phyloP scores from a whole-genome alignment of 202 grass and related monocot species.

The Carex sylvatica region DNA sequence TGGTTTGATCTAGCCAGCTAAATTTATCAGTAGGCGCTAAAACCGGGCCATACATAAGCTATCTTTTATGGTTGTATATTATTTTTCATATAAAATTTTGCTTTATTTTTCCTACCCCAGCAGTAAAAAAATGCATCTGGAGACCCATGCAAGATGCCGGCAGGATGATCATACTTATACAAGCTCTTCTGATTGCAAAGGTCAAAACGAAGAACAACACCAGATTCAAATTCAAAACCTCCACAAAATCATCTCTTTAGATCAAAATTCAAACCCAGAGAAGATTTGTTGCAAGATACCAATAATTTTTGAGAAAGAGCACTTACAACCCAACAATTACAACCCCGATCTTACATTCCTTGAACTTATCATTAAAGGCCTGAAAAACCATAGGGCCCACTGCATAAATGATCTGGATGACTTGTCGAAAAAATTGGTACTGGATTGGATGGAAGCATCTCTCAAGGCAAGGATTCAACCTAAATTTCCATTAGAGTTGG shows the following conservation, averaged over 20 bases:
- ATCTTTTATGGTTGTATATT: neutral
- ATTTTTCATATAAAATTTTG: neutral
- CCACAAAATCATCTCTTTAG: constrained; percentile 13
- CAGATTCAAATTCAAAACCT: neutral
- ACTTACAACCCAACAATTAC: constrained; percentile 22
- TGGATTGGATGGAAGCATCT: constrained; percentile 54
- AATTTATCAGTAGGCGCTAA: neutral
- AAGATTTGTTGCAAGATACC: constrained; percentile 26
- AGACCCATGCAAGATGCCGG: constrained; percentile 19
- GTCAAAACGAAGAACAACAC: constrained; percentile 25
- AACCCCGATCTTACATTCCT: constrained; percentile 50
- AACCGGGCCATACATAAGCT: neutral
- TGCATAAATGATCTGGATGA: constrained; percentile 56
- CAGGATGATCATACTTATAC: constrained; percentile 25
- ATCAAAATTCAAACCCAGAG: constrained; percentile 20
- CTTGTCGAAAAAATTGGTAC: constrained; percentile 45
- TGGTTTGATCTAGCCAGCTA: neutral
- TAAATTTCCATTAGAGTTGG: neutral
- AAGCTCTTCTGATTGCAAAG: constrained; percentile 27
- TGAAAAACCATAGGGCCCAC: constrained; percentile 49
- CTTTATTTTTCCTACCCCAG: neutral
- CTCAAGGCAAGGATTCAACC: constrained; percentile 41
- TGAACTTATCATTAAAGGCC: constrained; percentile 53
- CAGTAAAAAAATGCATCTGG: constrained; percentile 43
- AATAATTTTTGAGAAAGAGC: constrained; percentile 4